A percentile compares a stretch with the other conserved stretches of the same genome.
phyloP scores from a whole-genome alignment of 169 alveolate genomes.

The Sarcocystis neurona region DNA sequence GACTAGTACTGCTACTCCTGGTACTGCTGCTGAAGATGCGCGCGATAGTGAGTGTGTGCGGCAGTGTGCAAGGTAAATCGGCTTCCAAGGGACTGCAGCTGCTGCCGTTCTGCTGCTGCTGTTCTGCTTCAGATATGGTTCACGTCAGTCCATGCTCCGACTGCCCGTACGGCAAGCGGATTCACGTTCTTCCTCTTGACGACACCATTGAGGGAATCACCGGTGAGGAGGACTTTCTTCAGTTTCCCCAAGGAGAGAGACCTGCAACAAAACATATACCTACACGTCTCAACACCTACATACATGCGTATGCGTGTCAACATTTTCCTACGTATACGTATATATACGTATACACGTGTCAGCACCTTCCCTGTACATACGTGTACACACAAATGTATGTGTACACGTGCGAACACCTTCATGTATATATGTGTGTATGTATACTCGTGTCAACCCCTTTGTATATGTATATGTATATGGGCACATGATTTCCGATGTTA shows the following conservation, averaged over 20 bases:
- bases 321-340: too few species aligned
- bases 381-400: background rate
- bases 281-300: too few species aligned
- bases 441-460: background rate
- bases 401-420: background rate
- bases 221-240: constrained; percentile 35
- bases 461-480: background rate
- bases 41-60: too few species aligned
- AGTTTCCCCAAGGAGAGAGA: too few species aligned
- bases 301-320: too few species aligned
- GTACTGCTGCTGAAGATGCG: too few species aligned
- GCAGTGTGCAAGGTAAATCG: too few species aligned
- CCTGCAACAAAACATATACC: too few species aligned
- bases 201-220: constrained; percentile 99
- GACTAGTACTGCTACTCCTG: too few species aligned
- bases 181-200: constrained; percentile 98
- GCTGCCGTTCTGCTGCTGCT: background rate
- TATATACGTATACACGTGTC: too few species aligned
- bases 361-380: background rate
- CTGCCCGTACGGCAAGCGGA: constrained; percentile 97
- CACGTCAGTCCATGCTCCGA: constrained; percentile 95
- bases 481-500: too few species aligned
- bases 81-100: too few species aligned
- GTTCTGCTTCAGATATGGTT: constrained; percentile 86
- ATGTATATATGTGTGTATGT: background rate